These are phyloP conservation scores for Iris macrosiphon DNA, from an alignment of 106 monocot species.

Conservation along the genomic window DNA sequence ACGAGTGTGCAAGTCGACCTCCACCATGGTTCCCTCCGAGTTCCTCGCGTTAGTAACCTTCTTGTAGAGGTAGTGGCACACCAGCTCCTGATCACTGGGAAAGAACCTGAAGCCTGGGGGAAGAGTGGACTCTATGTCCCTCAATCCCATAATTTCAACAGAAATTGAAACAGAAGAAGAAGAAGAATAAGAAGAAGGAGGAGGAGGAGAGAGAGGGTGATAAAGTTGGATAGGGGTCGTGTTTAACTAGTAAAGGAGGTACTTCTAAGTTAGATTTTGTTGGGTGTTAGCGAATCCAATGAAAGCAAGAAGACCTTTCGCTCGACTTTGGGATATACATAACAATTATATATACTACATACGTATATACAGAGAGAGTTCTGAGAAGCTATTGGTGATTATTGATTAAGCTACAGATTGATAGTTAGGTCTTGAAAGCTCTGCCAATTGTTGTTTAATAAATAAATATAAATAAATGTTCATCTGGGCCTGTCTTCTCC, in stretches of 20 bases:
- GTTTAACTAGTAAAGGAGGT: neutral
- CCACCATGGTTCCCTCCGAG: conserved; percentile 69
- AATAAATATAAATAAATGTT: neutral
- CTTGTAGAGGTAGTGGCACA: conserved; percentile 81
- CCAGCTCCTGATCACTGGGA: conserved; percentile 90
- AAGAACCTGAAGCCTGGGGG: conserved; percentile 97
- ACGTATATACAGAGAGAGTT: conserved; percentile 7
- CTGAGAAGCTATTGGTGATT: neutral
- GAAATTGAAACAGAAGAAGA: neutral
- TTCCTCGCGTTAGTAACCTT: conserved; percentile 58
- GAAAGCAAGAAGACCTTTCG: neutral
- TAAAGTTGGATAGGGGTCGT: too few species aligned
- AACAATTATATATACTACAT: neutral
- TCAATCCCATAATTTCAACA: conserved; percentile 43
- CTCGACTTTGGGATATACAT: neutral
- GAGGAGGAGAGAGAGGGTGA: too few species aligned
- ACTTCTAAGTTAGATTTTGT: conserved; percentile 4
- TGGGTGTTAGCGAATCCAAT: neutral
- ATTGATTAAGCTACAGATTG: too few species aligned
- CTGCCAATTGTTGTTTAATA: neutral
- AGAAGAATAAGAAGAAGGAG: neutral
- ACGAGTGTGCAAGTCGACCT: conserved; percentile 70
- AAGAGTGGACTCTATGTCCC: conserved; percentile 56
- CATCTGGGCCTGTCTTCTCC: conserved; percentile 8
- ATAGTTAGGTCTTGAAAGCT: conserved; percentile 10